Evolutionary conservation across 1,284 basidiomycete species (phyloP), one percentile per base, ranked within the genome.

Genomic region (Gomphus bonarii): DNA sequence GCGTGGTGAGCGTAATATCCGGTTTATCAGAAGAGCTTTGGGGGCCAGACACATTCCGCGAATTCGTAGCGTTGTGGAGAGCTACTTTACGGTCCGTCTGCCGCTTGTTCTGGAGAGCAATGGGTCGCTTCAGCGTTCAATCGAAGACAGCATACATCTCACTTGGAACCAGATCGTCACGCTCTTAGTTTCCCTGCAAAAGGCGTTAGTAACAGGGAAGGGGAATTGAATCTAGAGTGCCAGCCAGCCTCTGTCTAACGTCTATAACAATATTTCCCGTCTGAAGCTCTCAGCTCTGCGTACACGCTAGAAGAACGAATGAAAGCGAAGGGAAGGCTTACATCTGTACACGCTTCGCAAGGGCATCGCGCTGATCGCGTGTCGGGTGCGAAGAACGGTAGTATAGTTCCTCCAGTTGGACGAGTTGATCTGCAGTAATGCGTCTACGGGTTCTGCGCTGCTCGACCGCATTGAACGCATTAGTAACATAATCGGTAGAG

Each of bases 81-180:
- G 78, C 75, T 44, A 76, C 74, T 63, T 80, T 80, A 60, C 85
- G 82, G 64, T 86, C 84, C 43, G 16, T 55, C 44, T 59, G 58
- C 8, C 58, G 58, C 54, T 59, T 59, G 31, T 59, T 59, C 57
- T 58, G 33, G 12, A 16, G 36, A 9, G 16, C 43, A 36, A 36
- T 18, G 14, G 38, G 38, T 40, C n/a, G n/a, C 16, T 38, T 40
- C 16, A 16, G n/a, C 4, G 38, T 16, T n/a, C 7, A 3, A 40
- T 40, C 16, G 38, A 40, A 33, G 12, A 51, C 22, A 38, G 4
- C 18, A 12, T 11, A n/a, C 50, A 16, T 51, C 55, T 50, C 49
- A 57, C 55, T 47, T 58, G 57, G 25, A 58, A 58, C 57, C 57
- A 58, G 38, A 58, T 58, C 6, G 57, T 58, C 25, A 58, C 57